Evolutionary conservation across 768 basidiomycete species (phyloP).

Genomic region (Boletus coccyginus): DNA sequence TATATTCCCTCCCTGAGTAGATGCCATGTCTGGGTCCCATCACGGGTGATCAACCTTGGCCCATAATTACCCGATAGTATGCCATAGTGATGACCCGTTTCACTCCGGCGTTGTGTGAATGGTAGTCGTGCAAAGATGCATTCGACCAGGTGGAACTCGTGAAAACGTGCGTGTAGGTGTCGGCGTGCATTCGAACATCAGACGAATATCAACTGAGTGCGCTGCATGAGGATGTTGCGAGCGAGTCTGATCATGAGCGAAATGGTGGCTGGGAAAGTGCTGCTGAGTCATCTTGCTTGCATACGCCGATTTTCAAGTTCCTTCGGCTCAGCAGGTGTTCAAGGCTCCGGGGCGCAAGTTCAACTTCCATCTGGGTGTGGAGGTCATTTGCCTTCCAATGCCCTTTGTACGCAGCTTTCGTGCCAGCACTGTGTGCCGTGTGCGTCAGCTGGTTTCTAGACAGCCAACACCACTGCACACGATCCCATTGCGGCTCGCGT

Average conservation of each 20-base stretch:
- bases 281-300: constrained; percentile 17
- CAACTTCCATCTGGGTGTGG: constrained; percentile 4
- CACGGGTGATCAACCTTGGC: too few relatives aligned
- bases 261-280: not conserved
- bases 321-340: not conserved
- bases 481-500: constrained; percentile 7
- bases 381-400: constrained; percentile 23
- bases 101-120: not conserved
- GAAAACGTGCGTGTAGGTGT: too few relatives aligned
- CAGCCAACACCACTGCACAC: constrained; percentile 9
- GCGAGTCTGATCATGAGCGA: too few relatives aligned
- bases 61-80: too few relatives aligned
- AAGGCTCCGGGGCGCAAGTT: not conserved
- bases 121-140: not conserved
- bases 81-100: not conserved
- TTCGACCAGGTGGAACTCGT: not conserved
- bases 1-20: too few relatives aligned
- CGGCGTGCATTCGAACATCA: not conserved
- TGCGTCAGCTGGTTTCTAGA: constrained; percentile 10
- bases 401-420: constrained; percentile 20
- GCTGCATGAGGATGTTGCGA: too few relatives aligned
- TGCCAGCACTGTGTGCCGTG: constrained; percentile 9
- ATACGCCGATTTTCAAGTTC: not conserved
- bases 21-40: too few relatives aligned
- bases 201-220: too few relatives aligned